Evolutionary conservation across 129 eudicot species (phyloP).

Genomic region (Centella asiatica): DNA sequence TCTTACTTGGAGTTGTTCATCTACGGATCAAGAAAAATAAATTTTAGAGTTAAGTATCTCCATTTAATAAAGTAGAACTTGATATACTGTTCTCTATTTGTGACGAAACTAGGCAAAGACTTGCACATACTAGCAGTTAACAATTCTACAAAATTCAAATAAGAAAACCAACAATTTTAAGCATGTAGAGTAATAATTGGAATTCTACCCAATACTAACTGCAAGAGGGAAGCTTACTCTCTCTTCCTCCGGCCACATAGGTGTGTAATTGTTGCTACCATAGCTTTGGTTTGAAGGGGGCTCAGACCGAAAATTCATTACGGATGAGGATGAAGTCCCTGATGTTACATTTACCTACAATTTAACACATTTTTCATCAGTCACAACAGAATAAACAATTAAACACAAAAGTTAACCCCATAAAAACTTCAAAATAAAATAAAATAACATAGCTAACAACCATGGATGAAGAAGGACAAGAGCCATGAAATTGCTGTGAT

Average conservation of each 20-base stretch:
- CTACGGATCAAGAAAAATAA: neutral
- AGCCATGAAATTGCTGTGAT: slow-evolving; percentile 37
- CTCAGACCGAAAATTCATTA: slow-evolving; percentile 49
- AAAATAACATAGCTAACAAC: slow-evolving; percentile 42
- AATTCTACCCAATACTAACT: neutral
- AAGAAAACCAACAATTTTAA: neutral
- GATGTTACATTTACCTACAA: slow-evolving; percentile 54
- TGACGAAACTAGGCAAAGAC: neutral
- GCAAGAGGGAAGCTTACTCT: slow-evolving; percentile 35
- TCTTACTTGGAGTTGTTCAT: no score
- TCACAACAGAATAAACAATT: neutral
- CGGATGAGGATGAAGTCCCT: slow-evolving; percentile 48
- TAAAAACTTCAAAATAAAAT: neutral
- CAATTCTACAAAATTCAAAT: neutral
- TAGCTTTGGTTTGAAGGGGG: slow-evolving; percentile 90
- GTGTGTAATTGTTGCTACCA: slow-evolving; percentile 29
- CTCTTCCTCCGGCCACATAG: slow-evolving; percentile 46
- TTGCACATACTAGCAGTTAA: neutral
- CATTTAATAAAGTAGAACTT: neutral
- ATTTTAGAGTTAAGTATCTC: neutral
- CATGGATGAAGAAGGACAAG: slow-evolving; percentile 46
- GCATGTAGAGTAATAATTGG: neutral
- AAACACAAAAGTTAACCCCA: neutral
- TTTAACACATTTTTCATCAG: slow-evolving; percentile 2
- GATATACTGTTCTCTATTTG: neutral